Evolutionary conservation across 1,284 basidiomycete species (phyloP).

Genomic region (Nidula niveotomentosa): DNA sequence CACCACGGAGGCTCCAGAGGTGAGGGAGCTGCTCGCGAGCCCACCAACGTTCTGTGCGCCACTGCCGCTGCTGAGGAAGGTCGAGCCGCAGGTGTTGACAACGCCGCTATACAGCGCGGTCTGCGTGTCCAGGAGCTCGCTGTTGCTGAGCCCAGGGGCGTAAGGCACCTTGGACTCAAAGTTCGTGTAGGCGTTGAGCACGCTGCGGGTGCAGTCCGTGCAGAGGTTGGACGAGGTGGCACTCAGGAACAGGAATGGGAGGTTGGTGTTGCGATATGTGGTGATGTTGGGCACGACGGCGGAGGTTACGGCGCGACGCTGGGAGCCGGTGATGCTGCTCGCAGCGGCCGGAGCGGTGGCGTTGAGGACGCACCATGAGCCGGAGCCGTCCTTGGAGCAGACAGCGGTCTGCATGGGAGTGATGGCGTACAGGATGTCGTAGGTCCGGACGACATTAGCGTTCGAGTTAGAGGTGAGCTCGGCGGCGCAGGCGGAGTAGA

Average conservation of each 20-base stretch:
- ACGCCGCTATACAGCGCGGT: conserved; percentile 63
- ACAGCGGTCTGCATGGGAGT: conserved; percentile 64
- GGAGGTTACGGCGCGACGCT: conserved; percentile 27
- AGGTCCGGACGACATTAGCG: conserved; percentile 54
- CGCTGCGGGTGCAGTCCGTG: conserved; percentile 76
- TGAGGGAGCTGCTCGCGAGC: conserved; percentile 28
- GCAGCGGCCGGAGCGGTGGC: conserved; percentile 29
- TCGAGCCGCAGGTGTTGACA: conserved; percentile 52
- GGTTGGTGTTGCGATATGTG: conserved; percentile 61
- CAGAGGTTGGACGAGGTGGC: conserved; percentile 60
- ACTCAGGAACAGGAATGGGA: conserved; percentile 80
- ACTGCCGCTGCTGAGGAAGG: conserved; percentile 64
- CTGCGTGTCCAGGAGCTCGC: conserved; percentile 69
- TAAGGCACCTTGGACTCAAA: conserved; percentile 75
- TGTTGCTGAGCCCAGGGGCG: conserved; percentile 67
- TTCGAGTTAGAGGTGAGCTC: conserved; percentile 64
- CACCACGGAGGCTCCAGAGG: conserved; percentile 20
- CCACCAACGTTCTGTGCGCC: conserved; percentile 35
- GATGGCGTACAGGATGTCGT: conserved; percentile 80
- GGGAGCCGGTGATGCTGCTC: conserved; percentile 2
- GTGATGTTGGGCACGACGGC: conserved; percentile 62
- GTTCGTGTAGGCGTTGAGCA: conserved; percentile 74
- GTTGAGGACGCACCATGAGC: conserved; percentile 63
- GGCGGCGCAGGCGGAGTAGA: conserved; percentile 65
- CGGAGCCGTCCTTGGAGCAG: conserved; percentile 73